Base-by-base conservation (phyloP, 1,139 yeast species). In the Suhomyces ambrosiae region DNA sequence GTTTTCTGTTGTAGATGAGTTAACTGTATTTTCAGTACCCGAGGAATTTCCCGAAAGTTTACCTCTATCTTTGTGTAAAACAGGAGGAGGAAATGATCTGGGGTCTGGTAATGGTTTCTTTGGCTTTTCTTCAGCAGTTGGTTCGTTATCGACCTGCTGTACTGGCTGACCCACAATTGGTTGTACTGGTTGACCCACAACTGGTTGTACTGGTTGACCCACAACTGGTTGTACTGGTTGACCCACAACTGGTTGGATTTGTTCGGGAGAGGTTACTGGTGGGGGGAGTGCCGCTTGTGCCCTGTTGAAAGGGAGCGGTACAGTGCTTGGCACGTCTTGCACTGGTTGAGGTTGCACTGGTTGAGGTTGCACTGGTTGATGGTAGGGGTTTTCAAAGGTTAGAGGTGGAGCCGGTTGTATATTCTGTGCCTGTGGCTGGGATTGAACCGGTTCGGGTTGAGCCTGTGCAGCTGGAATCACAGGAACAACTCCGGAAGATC, bases 31-130 rank as follows among this genome's bases (percentile, higher is more conserved):
- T 12, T 19, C 32, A 8, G 44, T 13, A n/a, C n/a, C n/a, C n/a
- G n/a, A n/a, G 11, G 38, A 14, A 4, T 30, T 10, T 7, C 10
- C 27, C 4, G 45, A 23, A n/a, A 35, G 23, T 23, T 27, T 32
- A 10, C 28, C 44, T 16, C 44, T 30, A 19, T 44, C 47, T 26
- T 38, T 42, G 32, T 43, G 50, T 11, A 42, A 27, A 4, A 40
- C 44, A 3, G 50, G 51, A n/a, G 51, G 50, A 8, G 49, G 40
- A 21, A 46, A 46, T 18, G 45, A 43, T 31, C 25, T 41, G 9
- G 50, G 52, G 23, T 44, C 48, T 3, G 48, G 45, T 5, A 40
- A 32, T 19, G 35, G 40, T 16, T 22, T 36, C 21, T 36, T 33
- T 21, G 23, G 18, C 13, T 10, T n/a, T 8, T 28, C 35, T 13